Evolutionary conservation across 164 flowering plant species (phyloP).

Genomic region (Tetrastigma voinierianum): DNA sequence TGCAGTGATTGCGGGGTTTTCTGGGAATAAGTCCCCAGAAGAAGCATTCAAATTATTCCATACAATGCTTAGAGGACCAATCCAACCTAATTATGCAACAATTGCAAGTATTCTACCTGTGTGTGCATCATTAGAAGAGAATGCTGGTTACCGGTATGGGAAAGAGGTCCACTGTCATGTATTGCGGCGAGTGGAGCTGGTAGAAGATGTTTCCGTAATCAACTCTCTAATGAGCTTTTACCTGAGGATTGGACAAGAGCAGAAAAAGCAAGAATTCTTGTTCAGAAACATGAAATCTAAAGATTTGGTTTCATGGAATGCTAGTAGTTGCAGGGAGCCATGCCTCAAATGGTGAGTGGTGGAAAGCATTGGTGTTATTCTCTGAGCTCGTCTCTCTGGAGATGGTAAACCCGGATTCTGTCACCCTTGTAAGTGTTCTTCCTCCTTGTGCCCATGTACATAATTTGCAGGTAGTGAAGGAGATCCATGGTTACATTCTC

Average conservation of each 20-base stretch:
- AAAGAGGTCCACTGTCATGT: conserved; percentile 62
- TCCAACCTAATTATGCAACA: conserved; percentile 62
- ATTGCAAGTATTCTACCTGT: conserved; percentile 63
- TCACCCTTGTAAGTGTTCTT: conserved; percentile 61
- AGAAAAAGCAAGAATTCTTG: conserved; percentile 50
- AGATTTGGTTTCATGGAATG: conserved; percentile 86
- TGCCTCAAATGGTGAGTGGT: conserved; percentile 44
- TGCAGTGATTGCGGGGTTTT: conserved; percentile 68
- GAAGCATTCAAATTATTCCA: conserved; percentile 50
- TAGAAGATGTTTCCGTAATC: conserved; percentile 39
- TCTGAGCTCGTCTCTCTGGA: conserved; percentile 30
- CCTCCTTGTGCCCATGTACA: conserved; percentile 58
- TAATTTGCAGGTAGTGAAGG: conserved; percentile 40
- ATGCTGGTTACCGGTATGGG: conserved; percentile 30
- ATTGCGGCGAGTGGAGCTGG: conserved; percentile 35
- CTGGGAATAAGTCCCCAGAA: conserved; percentile 43
- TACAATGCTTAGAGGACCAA: conserved; percentile 42
- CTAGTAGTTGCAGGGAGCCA: conserved; percentile 74
- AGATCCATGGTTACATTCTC: conserved; percentile 58
- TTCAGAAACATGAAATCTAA: conserved; percentile 46
- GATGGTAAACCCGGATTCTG: conserved; percentile 38
- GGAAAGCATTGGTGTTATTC: conserved; percentile 52
- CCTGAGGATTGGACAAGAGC: conserved; percentile 47
- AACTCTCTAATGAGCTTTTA: conserved; percentile 77
- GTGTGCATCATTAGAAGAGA: conserved; percentile 42